Conservation (phyloP, 2,329 filamentous ascomycete genomes). For the Orbilia blumenaviensis region DNA sequence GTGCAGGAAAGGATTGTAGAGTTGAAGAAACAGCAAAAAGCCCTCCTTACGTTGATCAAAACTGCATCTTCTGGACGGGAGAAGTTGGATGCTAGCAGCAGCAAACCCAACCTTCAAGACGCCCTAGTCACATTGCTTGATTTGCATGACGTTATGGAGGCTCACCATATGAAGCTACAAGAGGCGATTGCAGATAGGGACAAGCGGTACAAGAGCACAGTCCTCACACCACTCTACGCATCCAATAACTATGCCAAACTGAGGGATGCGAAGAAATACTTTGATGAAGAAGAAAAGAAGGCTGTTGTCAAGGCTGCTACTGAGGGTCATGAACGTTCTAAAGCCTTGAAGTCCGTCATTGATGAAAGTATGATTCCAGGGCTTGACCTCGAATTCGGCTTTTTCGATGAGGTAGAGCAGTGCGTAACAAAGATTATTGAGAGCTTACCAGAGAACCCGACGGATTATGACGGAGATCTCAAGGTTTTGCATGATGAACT, state of each 20-base stretch:
- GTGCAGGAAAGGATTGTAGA: constrained; percentile 58
- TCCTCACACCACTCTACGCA: constrained; percentile 56
- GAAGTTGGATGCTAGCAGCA: constrained; percentile 28
- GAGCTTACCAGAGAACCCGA: constrained; percentile 31
- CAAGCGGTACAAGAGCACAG: constrained; percentile 56
- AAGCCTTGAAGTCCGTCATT: constrained; percentile 42
- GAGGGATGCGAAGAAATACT: constrained; percentile 58
- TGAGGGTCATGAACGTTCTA: constrained; percentile 50
- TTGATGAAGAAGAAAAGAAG: constrained; percentile 58
- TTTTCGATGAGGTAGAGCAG: constrained; percentile 50
- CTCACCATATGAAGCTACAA: constrained; percentile 57
- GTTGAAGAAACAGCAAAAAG: constrained; percentile 57
- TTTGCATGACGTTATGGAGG: constrained; percentile 55
- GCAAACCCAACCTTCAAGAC: constrained; percentile 56
- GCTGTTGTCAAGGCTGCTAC: constrained; percentile 48
- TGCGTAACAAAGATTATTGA: constrained; percentile 41
- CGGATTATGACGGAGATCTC: constrained; percentile 36
- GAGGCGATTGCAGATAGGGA: constrained; percentile 56
- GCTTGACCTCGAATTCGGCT: constrained; percentile 51
- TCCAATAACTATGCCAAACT: constrained; percentile 57
- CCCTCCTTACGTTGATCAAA: constrained; percentile 53
- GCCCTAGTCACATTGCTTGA: constrained; percentile 54
- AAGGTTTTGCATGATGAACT: constrained; percentile 31
- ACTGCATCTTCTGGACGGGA: constrained; percentile 47
- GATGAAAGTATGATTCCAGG: constrained; percentile 54